Base-by-base conservation (phyloP, 106 monocot genomes). In the Alisma plantagoaquatica region DNA sequence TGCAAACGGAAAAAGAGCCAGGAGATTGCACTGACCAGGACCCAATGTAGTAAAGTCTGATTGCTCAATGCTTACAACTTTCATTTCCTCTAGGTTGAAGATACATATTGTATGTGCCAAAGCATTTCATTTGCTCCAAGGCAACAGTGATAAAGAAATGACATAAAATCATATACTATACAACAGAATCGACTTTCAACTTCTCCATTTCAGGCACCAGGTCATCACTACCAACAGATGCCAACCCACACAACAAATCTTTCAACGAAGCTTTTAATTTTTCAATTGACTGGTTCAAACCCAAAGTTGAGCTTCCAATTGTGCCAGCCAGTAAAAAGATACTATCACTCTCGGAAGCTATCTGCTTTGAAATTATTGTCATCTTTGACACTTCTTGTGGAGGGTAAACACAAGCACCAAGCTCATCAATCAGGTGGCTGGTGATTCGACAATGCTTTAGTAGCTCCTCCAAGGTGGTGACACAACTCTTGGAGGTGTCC, bases 351-450 rank as follows among this genome's bases (percentile, higher is more conserved):
- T 35, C 49, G 33, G n/a, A 9, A 24, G 31, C 28, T 18, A 96
- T 71, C 60, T 76, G 76, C 38, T 60, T 69, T 2, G 52, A 31
- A 10, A 51, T 28, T 1, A 23, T 33, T 35, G 70, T 74, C 79
- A 89, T 89, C 51, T 51, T 63, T 19, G 59, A 62, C 2, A 74
- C 33, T 71, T 96, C 96, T 61, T 89, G 89, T 4, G 96, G 89
- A 1, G 96, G 88, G 45, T 89, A 89, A 49, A 74, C 78, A 59
- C 70, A 78, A n/a, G 84, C 88, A 48, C 96, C 96, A 16, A 96
- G 70, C 54, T 96, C 81, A 30, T 84, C 89, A 7, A 73, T 58
- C 58, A 78, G 65, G n/a, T 33, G 49, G 2, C 84, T 80, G 46
- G 76, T 70, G 57, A 75, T 75, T 42, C 62, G 62, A 28, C 71